phyloP scores from a whole-genome alignment of 768 basidiomycete species.

The Chalciporus sphaerocephalus region DNA sequence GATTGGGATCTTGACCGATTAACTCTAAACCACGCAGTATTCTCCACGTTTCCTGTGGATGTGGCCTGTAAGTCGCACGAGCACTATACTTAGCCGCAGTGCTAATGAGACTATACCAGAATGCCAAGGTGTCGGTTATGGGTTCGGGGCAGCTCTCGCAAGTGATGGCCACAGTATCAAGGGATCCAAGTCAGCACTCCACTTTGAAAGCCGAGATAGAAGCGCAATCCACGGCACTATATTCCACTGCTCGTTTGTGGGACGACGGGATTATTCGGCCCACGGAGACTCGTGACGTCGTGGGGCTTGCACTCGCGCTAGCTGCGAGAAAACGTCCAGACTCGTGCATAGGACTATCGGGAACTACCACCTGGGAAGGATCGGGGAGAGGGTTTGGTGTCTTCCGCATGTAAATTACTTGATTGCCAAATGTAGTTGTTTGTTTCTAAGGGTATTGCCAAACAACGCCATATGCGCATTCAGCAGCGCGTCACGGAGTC shows the following conservation, averaged over 20 bases:
- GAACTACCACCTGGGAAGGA: slow-evolving; percentile 66
- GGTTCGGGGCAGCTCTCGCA: slow-evolving; percentile 89
- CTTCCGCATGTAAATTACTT: slow-evolving; percentile 70
- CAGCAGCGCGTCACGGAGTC: not conserved
- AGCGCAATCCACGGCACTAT: slow-evolving; percentile 79
- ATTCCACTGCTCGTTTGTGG: slow-evolving; percentile 91
- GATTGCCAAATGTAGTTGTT: slow-evolving; percentile 27
- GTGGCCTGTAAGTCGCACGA: slow-evolving; percentile 75
- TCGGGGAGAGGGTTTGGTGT: slow-evolving; percentile 75
- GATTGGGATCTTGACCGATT: not conserved
- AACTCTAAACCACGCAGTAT: slow-evolving; percentile 48
- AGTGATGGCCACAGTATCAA: slow-evolving; percentile 88
- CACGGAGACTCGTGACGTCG: slow-evolving; percentile 80
- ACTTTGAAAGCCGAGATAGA: slow-evolving; percentile 81
- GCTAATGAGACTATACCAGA: slow-evolving; percentile 39
- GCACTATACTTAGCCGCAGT: slow-evolving; percentile 4
- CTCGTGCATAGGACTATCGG: slow-evolving; percentile 4
- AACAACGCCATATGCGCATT: slow-evolving; percentile 13
- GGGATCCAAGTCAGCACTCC: slow-evolving; percentile 75
- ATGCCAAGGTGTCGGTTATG: slow-evolving; percentile 94
- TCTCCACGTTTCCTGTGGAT: slow-evolving; percentile 95
- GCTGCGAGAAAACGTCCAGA: slow-evolving; percentile 45
- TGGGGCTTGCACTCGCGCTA: slow-evolving; percentile 86
- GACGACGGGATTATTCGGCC: slow-evolving; percentile 91
- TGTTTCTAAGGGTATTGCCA: slow-evolving; percentile 18